Evolutionary conservation across 2,329 filamentous ascomycete genomes (phyloP).

Genomic region (Talaromyces atroroseus): DNA sequence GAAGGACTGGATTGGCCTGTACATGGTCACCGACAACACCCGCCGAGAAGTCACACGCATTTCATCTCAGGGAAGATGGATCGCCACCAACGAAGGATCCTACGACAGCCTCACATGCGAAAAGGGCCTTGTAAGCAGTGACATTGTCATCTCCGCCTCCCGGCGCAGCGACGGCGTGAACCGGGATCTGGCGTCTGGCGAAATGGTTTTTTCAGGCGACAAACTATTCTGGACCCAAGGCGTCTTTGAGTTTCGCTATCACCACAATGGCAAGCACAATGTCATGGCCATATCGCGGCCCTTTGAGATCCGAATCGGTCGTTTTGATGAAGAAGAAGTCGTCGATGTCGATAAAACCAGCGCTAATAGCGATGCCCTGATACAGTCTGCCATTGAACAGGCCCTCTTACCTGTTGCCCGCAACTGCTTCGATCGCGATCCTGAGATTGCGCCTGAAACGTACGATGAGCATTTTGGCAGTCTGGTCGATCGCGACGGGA

Average conservation of each 20-base stretch:
- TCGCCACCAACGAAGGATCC: slow-evolving; percentile 68
- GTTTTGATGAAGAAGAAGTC: slow-evolving; percentile 70
- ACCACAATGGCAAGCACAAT: slow-evolving; percentile 86
- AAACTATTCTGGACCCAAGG: slow-evolving; percentile 97
- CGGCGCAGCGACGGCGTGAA: slow-evolving; percentile 42
- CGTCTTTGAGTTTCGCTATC: slow-evolving; percentile 94
- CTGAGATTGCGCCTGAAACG: slow-evolving; percentile 78
- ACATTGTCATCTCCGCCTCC: slow-evolving; percentile 51
- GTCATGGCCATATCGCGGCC: slow-evolving; percentile 92
- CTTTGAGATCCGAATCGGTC: slow-evolving; percentile 80
- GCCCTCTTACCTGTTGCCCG: slow-evolving; percentile 76
- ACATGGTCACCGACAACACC: slow-evolving; percentile 90
- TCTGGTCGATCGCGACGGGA: slow-evolving; percentile 77
- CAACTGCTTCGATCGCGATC: slow-evolving; percentile 89
- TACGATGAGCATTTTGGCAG: slow-evolving; percentile 78
- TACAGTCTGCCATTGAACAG: slow-evolving; percentile 63
- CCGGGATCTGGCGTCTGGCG: slow-evolving; percentile 64
- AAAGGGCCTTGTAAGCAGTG: slow-evolving; percentile 65
- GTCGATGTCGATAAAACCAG: slow-evolving; percentile 55
- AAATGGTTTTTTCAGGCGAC: slow-evolving; percentile 83
- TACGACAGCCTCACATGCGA: slow-evolving; percentile 74
- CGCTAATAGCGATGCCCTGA: slow-evolving; percentile 32
- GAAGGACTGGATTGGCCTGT: slow-evolving; percentile 92
- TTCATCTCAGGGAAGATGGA: slow-evolving; percentile 82
- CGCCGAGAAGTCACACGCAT: slow-evolving; percentile 79